These are phyloP conservation scores for Magnusiomyces tetraspermus DNA, from an alignment of 1,139 yeast species.

Conservation along the genomic window DNA sequence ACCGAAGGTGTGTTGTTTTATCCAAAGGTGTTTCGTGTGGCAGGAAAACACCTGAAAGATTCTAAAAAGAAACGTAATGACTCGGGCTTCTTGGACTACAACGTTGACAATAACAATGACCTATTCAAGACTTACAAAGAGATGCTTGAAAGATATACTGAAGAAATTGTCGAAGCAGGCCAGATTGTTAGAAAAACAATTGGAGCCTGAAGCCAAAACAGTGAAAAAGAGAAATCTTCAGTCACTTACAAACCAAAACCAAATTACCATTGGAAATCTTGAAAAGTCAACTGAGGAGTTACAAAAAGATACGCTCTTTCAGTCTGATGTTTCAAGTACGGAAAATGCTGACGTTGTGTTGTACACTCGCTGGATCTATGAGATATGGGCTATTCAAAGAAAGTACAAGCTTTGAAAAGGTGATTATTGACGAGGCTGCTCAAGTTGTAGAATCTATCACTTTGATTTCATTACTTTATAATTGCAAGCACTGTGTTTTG, in stretches of 20 bases:
- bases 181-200: background rate
- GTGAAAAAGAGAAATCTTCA: no score
- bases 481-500: slow-evolving; percentile 84
- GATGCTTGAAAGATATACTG: background rate
- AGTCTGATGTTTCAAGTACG: no score
- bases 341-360: slow-evolving; percentile 75
- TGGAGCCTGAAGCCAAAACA: background rate
- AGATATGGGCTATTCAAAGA: slow-evolving; percentile 72
- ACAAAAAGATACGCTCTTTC: no score
- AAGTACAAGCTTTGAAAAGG: slow-evolving; percentile 82
- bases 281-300: no score
- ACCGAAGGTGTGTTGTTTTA: slow-evolving; percentile 45
- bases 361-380: slow-evolving; percentile 90
- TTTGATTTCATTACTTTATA: slow-evolving; percentile 84
- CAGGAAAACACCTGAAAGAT: no score
- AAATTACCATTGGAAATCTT: no score
- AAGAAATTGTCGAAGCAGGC: background rate
- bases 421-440: slow-evolving; percentile 93
- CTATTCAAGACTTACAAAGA: no score
- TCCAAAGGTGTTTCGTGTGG: slow-evolving; percentile 42
- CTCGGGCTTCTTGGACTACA: background rate
- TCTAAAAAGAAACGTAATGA: no score
- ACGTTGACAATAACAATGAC: background rate
- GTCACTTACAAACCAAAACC: no score
- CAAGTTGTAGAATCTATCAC: slow-evolving; percentile 93